These are phyloP conservation scores for Penicillium argentinense DNA, from an alignment of 495 filamentous ascomycete genomes.

Conservation along the genomic window DNA sequence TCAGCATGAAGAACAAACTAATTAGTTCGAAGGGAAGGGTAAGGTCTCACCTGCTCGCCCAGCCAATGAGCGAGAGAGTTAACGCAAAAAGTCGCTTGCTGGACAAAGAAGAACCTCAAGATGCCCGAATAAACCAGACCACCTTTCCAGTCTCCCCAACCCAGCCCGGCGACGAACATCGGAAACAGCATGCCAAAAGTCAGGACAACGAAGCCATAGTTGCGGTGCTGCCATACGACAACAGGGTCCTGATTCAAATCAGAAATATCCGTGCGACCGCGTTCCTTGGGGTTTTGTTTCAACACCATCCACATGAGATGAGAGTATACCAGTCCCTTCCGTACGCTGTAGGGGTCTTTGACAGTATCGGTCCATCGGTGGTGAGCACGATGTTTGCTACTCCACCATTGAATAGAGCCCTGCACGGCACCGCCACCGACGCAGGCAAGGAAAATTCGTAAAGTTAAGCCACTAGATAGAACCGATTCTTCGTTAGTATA, in stretches of 20 bases:
- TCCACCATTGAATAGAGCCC: constrained; percentile 93
- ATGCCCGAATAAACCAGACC: constrained; percentile 88
- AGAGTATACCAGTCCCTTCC: constrained; percentile 88
- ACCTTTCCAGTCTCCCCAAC: constrained; percentile 80
- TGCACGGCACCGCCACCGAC: constrained; percentile 87
- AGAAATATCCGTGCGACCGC: constrained; percentile 86
- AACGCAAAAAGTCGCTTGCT: constrained; percentile 96
- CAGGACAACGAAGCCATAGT: constrained; percentile 78
- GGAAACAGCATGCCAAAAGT: constrained; percentile 82
- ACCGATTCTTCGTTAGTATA: not conserved
- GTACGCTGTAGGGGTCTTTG: constrained; percentile 92
- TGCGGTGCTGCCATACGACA: constrained; percentile 82
- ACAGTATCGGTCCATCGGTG: constrained; percentile 95
- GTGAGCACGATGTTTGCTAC: constrained; percentile 84
- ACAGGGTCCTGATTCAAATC: constrained; percentile 88
- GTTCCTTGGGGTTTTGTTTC: constrained; percentile 81
- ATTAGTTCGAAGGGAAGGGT: not conserved
- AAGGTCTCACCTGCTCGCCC: constrained; percentile 59
- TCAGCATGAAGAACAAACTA: constrained; percentile 1
- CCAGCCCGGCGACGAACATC: constrained; percentile 69
- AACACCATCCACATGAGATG: constrained; percentile 86
- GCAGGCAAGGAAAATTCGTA: constrained; percentile 82
- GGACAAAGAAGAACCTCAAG: constrained; percentile 86
- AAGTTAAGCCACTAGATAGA: constrained; percentile 63
- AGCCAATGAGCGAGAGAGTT: constrained; percentile 95